These are phyloP conservation scores for Aristolochia californica DNA, from an alignment of 164 flowering plant species.

Conservation along the genomic window DNA sequence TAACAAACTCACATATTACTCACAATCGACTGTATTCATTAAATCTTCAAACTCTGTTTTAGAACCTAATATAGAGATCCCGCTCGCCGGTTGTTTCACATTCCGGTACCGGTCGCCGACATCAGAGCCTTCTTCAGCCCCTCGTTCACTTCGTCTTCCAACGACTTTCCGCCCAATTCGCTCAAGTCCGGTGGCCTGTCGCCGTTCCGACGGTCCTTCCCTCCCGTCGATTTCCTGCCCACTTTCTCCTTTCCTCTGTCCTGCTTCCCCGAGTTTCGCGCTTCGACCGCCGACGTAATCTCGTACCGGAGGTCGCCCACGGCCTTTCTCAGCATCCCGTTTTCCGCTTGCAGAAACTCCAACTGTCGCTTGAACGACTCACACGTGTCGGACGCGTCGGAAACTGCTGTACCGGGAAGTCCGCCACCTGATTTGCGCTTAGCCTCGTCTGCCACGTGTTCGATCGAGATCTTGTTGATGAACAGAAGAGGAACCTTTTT, in stretches of 20 bases:
- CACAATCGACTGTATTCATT: no score
- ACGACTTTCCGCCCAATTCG: conserved; percentile 4
- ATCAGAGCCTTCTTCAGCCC: conserved; percentile 28
- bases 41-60: no score
- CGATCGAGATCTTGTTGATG: conserved; percentile 59
- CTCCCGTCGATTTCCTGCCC: conserved; percentile 5
- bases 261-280: conserved; percentile 3
- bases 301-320: conserved; percentile 43
- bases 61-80: no score
- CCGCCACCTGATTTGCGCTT: neutral
- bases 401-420: conserved; percentile 3
- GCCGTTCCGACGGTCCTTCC: conserved; percentile 17
- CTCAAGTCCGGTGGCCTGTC: conserved; percentile 9
- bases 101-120: conserved; percentile 11
- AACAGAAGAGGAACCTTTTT: conserved; percentile 44
- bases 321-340: conserved; percentile 33
- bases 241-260: conserved; percentile 9
- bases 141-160: conserved; percentile 23
- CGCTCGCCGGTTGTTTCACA: no score
- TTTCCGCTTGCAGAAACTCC: conserved; percentile 41
- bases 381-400: conserved; percentile 29
- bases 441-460: conserved; percentile 35
- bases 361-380: conserved; percentile 33
- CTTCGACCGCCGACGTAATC: neutral
- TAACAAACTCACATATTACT: no score